These are phyloP conservation scores for Trichophaea hybrida DNA, from an alignment of 2,329 filamentous ascomycete species.

Conservation along the genomic window DNA sequence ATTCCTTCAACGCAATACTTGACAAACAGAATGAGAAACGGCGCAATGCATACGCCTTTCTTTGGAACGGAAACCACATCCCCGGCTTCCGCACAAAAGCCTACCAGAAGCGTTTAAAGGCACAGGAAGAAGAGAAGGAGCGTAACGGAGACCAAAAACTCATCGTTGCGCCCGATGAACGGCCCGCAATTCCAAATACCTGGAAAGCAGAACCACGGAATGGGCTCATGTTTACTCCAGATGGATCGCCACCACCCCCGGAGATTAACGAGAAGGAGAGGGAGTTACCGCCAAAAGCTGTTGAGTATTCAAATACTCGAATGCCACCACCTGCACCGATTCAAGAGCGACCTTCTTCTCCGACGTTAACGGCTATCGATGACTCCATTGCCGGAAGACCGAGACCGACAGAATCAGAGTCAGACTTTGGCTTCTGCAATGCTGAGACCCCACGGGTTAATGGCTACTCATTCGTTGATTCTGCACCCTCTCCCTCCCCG, in stretches of 20 bases:
- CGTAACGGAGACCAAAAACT: constrained; percentile 44
- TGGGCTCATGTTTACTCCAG: constrained; percentile 69
- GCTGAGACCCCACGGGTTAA: constrained; percentile 80
- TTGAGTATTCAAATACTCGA: constrained; percentile 73
- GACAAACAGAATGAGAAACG: constrained; percentile 80
- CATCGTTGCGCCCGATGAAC: constrained; percentile 52
- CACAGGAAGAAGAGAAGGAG: constrained; percentile 45
- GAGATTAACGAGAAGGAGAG: constrained; percentile 34
- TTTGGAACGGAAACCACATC: constrained; percentile 80
- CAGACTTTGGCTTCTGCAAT: constrained; percentile 44
- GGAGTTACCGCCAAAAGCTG: constrained; percentile 49
- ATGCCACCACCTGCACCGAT: constrained; percentile 40
- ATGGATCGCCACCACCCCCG: constrained; percentile 36
- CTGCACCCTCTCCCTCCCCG: constrained; percentile 45
- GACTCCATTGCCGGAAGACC: constrained; percentile 68
- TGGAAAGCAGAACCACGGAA: constrained; percentile 69
- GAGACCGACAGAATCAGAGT: constrained; percentile 48
- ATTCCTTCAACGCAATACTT: constrained; percentile 83
- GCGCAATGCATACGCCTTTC: constrained; percentile 73
- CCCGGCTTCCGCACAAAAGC: constrained; percentile 50
- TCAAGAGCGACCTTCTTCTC: constrained; percentile 50
- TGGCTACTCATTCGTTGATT: constrained; percentile 87
- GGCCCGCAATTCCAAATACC: constrained; percentile 60
- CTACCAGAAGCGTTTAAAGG: constrained; percentile 61
- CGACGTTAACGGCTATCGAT: constrained; percentile 68